phyloP scores from a whole-genome alignment of 371 early-diverging fungal genomes.

The Synchytrium microbalum region DNA sequence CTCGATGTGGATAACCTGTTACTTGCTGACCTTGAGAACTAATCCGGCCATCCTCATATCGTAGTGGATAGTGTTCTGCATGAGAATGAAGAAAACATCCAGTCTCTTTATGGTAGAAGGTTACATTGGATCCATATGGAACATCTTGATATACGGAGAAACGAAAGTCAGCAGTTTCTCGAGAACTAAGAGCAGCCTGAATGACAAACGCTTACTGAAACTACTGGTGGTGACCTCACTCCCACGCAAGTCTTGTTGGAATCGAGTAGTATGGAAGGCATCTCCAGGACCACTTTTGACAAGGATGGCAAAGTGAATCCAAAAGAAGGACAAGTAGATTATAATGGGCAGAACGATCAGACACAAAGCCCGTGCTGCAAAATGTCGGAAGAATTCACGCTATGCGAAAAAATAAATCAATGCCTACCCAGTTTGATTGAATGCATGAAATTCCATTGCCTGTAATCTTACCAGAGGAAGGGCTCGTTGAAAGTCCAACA shows the following conservation, averaged over 20 bases:
- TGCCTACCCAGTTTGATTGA: neutral
- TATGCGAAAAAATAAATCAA: constrained; percentile 17
- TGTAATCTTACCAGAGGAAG: constrained; percentile 50
- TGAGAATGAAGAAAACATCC: constrained; percentile 80
- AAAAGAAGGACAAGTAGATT: constrained; percentile 41
- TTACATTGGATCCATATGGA: constrained; percentile 72
- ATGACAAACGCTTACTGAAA: constrained; percentile 17
- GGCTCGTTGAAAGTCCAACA: constrained; percentile 75
- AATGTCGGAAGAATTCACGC: constrained; percentile 48
- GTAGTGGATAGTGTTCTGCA: constrained; percentile 69
- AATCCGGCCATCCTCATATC: constrained; percentile 88
- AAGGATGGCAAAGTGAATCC: constrained; percentile 43
- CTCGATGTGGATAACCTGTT: constrained; percentile 73
- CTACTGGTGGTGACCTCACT: constrained; percentile 38
- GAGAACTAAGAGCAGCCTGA: neutral
- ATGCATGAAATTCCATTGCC: constrained; percentile 3
- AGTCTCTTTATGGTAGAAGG: constrained; percentile 67
- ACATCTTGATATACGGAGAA: constrained; percentile 44
- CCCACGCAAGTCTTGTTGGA: constrained; percentile 78
- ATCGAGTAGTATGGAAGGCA: constrained; percentile 75
- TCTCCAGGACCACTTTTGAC: constrained; percentile 82
- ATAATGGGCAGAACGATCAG: constrained; percentile 37
- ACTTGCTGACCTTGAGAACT: constrained; percentile 92
- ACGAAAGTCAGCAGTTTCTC: neutral
- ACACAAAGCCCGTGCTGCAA: constrained; percentile 38